Evolutionary conservation across 306 rosid genomes (phyloP), one percentile per base, ranked within the genome.

Genomic region (Cicer cuneatum): DNA sequence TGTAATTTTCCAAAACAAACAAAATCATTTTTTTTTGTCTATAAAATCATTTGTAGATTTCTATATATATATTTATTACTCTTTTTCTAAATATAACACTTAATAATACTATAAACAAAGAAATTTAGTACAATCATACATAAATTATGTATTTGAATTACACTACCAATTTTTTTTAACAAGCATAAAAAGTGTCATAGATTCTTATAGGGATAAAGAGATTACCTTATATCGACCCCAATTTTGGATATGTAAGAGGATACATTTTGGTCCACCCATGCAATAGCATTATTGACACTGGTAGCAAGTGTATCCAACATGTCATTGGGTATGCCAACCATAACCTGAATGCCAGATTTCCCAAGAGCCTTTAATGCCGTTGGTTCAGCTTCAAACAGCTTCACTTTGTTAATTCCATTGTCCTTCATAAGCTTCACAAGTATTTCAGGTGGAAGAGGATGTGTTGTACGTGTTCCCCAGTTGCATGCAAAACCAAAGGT

Each of bases 251-350:
- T 21, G 66, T 80, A 87, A 40, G 73, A 9, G 29, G 99, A 94
- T 2, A 94, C 90, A 74, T 94, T 94, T 75, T 82, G 88, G 21
- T 81, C 35, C 4, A 94, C 99, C 99, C 99, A 94, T 0, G 82
- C 67, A 78, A 83, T 87, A 8, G 99, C 98, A 49, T 78, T 83
- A 33, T 83, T 61, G 5, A 94, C 97, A 48, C 81, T 82, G 65
- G 74, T 42, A 39, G 98, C 96, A 54, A 94, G 84, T 0, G 92
- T 49, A 0, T 84, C 95, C 37, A 94, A 78, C 76, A 90, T 84
- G 33, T 94, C 95, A 71, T 94, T 94, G 1, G 99, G 97, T 24
- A 94, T 86, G 3, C 98, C 99, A 59, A 94, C 80, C 99, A 92
- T 92, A 13, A 94, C 98, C 57, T 92, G 76, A 33, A 92, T 84